These are phyloP conservation scores for Fennellomyces sp. DNA, from an alignment of 371 early-diverging fungal species.

Conservation along the genomic window DNA sequence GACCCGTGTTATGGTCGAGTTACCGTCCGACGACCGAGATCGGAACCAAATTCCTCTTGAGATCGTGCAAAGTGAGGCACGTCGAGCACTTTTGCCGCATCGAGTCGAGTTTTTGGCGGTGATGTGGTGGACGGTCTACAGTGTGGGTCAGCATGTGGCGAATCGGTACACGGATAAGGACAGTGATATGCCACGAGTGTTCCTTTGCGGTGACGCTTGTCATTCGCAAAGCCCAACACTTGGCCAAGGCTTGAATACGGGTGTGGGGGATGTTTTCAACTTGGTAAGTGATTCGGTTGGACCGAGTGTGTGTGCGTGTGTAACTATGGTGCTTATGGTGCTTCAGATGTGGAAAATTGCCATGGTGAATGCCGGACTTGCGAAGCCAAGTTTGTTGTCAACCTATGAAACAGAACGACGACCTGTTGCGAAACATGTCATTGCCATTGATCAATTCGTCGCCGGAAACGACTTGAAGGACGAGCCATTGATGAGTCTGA, in stretches of 20 bases:
- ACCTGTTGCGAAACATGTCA: conserved; percentile 35
- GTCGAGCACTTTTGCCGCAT: conserved; percentile 40
- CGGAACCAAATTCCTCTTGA: conserved; percentile 46
- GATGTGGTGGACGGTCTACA: conserved; percentile 42
- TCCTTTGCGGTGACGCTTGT: conserved; percentile 45
- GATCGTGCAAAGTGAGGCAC: conserved; percentile 43
- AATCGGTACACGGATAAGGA: conserved; percentile 1
- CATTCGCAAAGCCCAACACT: conserved; percentile 50
- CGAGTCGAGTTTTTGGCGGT: conserved; percentile 43
- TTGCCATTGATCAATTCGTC: conserved; percentile 28
- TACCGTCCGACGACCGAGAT: conserved; percentile 28
- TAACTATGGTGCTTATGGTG: background rate
- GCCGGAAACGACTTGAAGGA: background rate
- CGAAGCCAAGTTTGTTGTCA: conserved; percentile 16
- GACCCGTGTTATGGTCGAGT: conserved; percentile 43
- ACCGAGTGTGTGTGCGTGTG: background rate
- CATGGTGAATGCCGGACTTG: conserved; percentile 31
- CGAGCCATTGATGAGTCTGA: conserved; percentile 13
- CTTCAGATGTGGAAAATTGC: conserved; percentile 40
- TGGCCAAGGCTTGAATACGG: conserved; percentile 48
- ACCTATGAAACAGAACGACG: conserved; percentile 38
- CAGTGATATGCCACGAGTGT: conserved; percentile 22
- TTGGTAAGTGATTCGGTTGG: conserved; percentile 18
- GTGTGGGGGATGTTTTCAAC: conserved; percentile 47
- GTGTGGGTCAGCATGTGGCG: conserved; percentile 41